Base-by-base conservation (phyloP, 2,329 filamentous ascomycete genomes). In the Aspergillus eucalypticola region DNA sequence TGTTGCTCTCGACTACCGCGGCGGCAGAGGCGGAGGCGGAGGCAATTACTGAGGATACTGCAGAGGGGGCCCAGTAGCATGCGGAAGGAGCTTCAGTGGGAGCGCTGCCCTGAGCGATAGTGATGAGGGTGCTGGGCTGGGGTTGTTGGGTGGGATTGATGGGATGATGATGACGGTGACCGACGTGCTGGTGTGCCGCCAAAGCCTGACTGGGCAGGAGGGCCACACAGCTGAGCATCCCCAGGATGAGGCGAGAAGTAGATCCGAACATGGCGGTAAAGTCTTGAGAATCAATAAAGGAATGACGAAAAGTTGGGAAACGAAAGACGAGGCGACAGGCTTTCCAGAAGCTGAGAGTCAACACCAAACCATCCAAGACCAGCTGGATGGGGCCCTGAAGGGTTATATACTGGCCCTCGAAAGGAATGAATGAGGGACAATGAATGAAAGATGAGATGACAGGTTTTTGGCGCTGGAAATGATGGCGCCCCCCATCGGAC, bases 331-430 rank as follows among this genome's bases (percentile, higher is more conserved):
- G 32, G 23, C 48, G 32, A 35, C n/a, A 53, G 27, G 53, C 53
- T 55, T 55, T 17, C 53, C 53, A 55, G 53, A 55, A 55, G 53
- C 53, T 55, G 46, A 13, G 46, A 17, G n/a, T 27, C 23, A 35
- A 35, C 11, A 35, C 32, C 15, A 32, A 32, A n/a, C 13, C 46
- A 50, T 27, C 32, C 15, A n/a, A 50, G 25, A 23, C 13, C 17
- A 35, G 21, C 44, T 13, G 13, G n/a, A 27, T 15, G 23, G 21
- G 46, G 8, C 6, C n/a, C 8, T 35, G 10, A 13, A 35, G 25
- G 23, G 8, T 50, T 50, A 50, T 50, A 50, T 50, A 50, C 23
- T 17, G 41, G 41, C 41, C n/a, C 17, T 3, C n/a, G 41, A 21
- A 15, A 2, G 21, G 39, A 19, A 19, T 42, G 39, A 15, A 15